phyloP scores from a whole-genome alignment of 2,329 filamentous ascomycete genomes.

The Colletotrichum tofieldiae region DNA sequence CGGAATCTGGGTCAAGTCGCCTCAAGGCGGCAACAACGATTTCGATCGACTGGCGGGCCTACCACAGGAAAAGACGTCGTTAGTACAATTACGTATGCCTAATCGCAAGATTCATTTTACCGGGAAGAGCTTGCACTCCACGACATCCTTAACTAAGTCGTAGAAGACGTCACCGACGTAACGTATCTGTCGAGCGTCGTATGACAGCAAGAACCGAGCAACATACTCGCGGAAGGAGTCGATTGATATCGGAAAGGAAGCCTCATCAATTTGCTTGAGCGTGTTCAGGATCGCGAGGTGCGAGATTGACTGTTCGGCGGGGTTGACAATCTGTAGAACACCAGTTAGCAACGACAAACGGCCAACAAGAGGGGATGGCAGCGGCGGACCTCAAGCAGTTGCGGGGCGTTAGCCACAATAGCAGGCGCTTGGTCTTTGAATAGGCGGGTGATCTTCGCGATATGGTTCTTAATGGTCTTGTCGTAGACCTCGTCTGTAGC shows the following conservation, averaged over 20 bases:
- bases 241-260: constrained; percentile 17
- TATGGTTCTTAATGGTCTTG: constrained; percentile 56
- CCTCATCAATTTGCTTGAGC: constrained; percentile 48
- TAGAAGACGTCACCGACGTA: constrained; percentile 63
- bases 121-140: constrained; percentile 57
- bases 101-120: constrained; percentile 51
- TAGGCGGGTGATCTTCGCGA: constrained; percentile 56
- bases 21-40: constrained; percentile 69
- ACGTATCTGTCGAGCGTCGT: constrained; percentile 67
- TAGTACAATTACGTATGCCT: constrained; percentile 32
- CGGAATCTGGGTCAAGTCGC: constrained; percentile 76
- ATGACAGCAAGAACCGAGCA: constrained; percentile 62
- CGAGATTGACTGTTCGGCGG: constrained; percentile 66
- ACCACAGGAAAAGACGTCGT: background rate
- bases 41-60: constrained; percentile 65
- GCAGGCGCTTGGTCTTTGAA: constrained; percentile 52
- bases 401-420: constrained; percentile 53
- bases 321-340: constrained; percentile 60
- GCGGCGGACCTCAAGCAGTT: constrained; percentile 60
- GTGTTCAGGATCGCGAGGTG: constrained; percentile 65
- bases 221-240: constrained; percentile 58
- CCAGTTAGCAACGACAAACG: constrained; percentile 20
- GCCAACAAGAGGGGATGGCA: background rate
- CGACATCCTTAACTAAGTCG: constrained; percentile 60
- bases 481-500: constrained; percentile 58